Base-by-base conservation (phyloP, 2,329 filamentous ascomycete genomes). In the Phialocephala subalpina region DNA sequence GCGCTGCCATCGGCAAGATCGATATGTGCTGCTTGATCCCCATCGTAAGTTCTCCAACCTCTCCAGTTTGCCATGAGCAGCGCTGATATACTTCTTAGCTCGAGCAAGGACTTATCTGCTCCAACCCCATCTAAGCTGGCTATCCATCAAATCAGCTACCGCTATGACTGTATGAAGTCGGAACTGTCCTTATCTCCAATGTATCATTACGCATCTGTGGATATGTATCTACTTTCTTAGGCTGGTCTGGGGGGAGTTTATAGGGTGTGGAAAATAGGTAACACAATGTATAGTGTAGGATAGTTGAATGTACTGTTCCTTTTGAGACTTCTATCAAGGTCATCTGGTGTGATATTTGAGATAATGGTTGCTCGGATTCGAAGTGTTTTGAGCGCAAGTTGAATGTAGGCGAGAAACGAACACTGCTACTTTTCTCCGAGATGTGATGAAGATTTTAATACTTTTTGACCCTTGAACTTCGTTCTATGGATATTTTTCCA, bases 1-100 rank as follows among this genome's bases (percentile, higher is more conserved):
- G 74, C 35, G 72, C 73, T 47, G 52, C 9, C 35, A 47, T 72
- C n/a, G 73, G 74, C 42, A 75, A 75, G 66, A 75, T 77, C 25
- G 76, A 82, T 69, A 84, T 84, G 71, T 88, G 86, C 82, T 89
- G 86, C 70, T 75, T 83, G 14, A 69, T 88, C 20, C 86, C 86
- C 8, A 80, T 88, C 70, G 72, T 74, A 69, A 68, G 71, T 64
- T n/a, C 22, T 40, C 22, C 11, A 18, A 38, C 47, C 52, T 62
- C n/a, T n/a, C n/a, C 35, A 29, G 14, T 11, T 2, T 20, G 52
- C 53, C 2, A 20, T n/a, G 29, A 0, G 29, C 35, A 42, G 12
- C 9, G 58, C 63, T 66, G 60, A 67, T 20, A 56, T 3, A n/a
- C 42, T 12, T 35, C 14, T 1, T 25, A 72, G 70, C 64, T 75